Base-by-base conservation (phyloP, 2,329 filamentous ascomycete genomes). In the Ophiostoma perfectum region DNA sequence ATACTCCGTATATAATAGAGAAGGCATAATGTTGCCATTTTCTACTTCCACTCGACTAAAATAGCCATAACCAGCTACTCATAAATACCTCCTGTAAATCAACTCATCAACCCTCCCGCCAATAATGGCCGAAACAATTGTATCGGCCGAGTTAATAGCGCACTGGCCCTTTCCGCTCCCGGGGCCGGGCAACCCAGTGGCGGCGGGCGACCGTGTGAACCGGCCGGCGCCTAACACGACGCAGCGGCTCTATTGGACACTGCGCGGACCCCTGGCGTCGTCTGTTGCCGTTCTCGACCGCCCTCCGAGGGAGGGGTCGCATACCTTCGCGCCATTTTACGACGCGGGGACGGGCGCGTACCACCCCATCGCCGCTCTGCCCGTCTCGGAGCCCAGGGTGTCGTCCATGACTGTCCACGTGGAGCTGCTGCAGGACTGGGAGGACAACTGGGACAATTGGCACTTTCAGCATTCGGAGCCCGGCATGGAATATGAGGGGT, bases 341-440 rank as follows among this genome's bases (percentile, higher is more conserved):
- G 18, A 66, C 65, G 39, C 38, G 14, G 12, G 38, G 4, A 58
- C 7, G 14, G 65, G 49, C 49, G 14, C 27, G 14, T 58, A n/a
- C 52, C 68, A 70, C 67, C 49, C 68, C 18, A n/a, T 71, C 42
- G 27, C 65, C 4, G 12, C 55, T 52, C n/a, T 66, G 49, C 60
- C 70, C 62, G 45, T 67, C 45, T 38, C 67, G 41, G 65, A 66
- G 60, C 65, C 68, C 14, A 66, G 66, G 49, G 67, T 70, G 5
- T 70, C 70, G 27, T 70, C 70, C 5, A 65, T 70, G 27, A 68
- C 68, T 5, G 70, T 69, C 45, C 67, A 66, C 63, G 65, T 71
- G 11, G 4, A 14, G 38, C 2, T 60, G 5, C 65, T 71, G 38
- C 38, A 52, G 1, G 41, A 66, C 5, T 71, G 68, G 70, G 70